Evolutionary conservation across 139 green algal species (phyloP).

Genomic region (Coelastrella sp.): DNA sequence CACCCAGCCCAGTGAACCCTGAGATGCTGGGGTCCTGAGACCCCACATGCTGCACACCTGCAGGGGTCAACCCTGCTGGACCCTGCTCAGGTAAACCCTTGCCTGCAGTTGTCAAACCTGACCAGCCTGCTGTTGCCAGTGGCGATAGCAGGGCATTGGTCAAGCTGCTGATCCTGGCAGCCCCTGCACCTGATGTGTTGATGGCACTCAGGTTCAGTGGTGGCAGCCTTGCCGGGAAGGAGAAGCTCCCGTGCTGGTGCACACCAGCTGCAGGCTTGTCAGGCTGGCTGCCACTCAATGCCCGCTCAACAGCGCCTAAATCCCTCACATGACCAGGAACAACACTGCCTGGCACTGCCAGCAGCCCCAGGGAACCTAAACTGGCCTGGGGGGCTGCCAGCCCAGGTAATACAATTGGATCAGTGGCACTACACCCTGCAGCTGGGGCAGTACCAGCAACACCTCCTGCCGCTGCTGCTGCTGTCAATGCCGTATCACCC

Average conservation of each 20-base stretch:
- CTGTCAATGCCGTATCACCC: not conserved
- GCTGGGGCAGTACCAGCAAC: not conserved
- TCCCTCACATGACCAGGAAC: not conserved
- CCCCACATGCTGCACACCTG: not conserved
- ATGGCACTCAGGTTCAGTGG: not conserved
- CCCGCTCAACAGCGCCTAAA: not conserved
- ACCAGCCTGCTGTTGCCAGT: not conserved
- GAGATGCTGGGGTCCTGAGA: not conserved
- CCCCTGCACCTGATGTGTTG: not conserved
- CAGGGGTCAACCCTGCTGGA: not conserved
- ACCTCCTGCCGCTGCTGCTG: constrained; percentile 31
- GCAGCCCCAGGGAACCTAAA: constrained; percentile 7
- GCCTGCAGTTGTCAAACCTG: not conserved
- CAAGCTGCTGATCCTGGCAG: not conserved
- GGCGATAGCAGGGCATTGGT: not conserved
- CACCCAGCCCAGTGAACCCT: not conserved
- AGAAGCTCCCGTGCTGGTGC: not conserved
- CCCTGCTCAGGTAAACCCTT: not conserved
- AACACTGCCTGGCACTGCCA: not conserved
- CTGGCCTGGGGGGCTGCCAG: not conserved
- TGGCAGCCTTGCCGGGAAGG: not conserved
- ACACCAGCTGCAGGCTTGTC: not conserved
- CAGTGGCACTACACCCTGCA: constrained; percentile 23
- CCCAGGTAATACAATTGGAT: constrained; percentile 18
- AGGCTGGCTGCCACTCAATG: not conserved